These are phyloP conservation scores for Xylaria sp. DNA, from an alignment of 2,329 filamentous ascomycete species.

Conservation along the genomic window DNA sequence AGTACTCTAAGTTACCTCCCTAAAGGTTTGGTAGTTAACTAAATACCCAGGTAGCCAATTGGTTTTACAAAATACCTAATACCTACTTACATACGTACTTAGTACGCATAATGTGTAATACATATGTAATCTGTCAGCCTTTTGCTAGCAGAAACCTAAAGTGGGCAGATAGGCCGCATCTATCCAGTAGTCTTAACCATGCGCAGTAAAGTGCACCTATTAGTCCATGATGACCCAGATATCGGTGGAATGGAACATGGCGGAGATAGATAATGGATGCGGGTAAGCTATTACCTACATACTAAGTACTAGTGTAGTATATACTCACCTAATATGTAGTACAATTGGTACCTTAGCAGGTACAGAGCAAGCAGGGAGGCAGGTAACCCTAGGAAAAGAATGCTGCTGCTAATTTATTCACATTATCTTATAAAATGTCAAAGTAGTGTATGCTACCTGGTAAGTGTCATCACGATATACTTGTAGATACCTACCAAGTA, in stretches of 20 bases:
- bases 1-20: neutral
- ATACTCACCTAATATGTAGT: neutral
- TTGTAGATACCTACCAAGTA: too few relatives aligned
- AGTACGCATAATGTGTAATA: too few relatives aligned
- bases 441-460: too few relatives aligned
- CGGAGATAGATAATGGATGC: slow-evolving; percentile 7
- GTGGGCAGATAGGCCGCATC: neutral
- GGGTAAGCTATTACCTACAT: slow-evolving; percentile 35
- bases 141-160: slow-evolving; percentile 10
- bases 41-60: neutral
- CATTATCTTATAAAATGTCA: neutral
- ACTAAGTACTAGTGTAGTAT: slow-evolving; percentile 1
- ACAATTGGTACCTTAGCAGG: neutral
- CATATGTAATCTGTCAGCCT: slow-evolving; percentile 8
- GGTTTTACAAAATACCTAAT: neutral
- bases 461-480: neutral
- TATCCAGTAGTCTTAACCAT: slow-evolving; percentile 9
- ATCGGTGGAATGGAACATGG: slow-evolving; percentile 23
- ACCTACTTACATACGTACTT: neutral
- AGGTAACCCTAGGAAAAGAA: neutral
- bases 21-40: neutral
- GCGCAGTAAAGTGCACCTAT: slow-evolving; percentile 15
- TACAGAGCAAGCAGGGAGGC: neutral
- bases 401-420: neutral
- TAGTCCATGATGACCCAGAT: neutral